Evolutionary conservation across 208 protist species (phyloP).

Genomic region (Crithidia mellificae): DNA sequence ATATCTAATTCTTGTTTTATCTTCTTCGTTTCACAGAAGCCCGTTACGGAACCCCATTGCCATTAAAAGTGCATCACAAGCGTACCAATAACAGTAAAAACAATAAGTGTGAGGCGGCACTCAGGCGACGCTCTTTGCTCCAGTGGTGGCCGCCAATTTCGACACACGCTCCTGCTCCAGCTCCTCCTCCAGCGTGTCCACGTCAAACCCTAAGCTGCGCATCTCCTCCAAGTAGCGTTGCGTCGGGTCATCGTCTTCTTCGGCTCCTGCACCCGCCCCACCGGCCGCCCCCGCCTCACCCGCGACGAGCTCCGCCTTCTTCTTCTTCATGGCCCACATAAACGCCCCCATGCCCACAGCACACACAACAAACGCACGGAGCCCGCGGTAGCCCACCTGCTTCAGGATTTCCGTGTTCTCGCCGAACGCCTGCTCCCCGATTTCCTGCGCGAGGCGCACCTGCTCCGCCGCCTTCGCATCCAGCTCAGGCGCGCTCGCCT

Average conservation of each 20-base stretch:
- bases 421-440: conserved; percentile 69
- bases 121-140: not conserved
- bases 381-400: conserved; percentile 57
- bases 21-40: no score
- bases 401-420: conserved; percentile 81
- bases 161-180: conserved; percentile 44
- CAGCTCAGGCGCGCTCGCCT: conserved; percentile 21
- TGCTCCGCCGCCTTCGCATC: conserved; percentile 55
- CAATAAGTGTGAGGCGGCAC: no score
- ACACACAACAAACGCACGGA: conserved; percentile 68
- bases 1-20: no score
- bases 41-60: no score
- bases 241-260: conserved; percentile 51
- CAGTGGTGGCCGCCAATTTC: conserved; percentile 10
- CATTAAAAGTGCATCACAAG: no score
- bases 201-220: conserved; percentile 81
- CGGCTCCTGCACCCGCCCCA: not conserved
- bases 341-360: conserved; percentile 56
- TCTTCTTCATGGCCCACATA: conserved; percentile 55
- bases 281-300: not conserved
- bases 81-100: no score
- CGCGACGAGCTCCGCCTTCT: conserved; percentile 22
- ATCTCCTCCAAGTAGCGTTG: conserved; percentile 81
- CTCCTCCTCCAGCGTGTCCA: conserved; percentile 82
- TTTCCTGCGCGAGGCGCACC: conserved; percentile 55